Conservation (phyloP, 805 yeast genomes). For the Candida nanaspora region DNA sequence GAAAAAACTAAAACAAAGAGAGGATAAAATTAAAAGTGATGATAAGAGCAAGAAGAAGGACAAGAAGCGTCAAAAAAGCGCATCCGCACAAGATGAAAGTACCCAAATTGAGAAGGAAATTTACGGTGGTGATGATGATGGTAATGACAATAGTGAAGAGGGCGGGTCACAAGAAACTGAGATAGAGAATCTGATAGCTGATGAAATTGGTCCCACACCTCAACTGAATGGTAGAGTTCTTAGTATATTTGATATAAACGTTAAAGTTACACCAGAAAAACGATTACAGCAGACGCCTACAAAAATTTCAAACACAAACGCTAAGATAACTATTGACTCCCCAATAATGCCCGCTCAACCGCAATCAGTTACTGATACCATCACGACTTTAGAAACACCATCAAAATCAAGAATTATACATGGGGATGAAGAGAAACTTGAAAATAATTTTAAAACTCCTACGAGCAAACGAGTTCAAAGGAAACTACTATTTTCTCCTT, state of each 20-base stretch:
- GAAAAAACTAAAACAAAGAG: constrained; percentile 5
- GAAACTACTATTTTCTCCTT: constrained; percentile 9
- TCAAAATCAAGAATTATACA: background rate
- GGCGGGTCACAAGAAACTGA: constrained; percentile 5
- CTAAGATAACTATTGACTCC: background rate
- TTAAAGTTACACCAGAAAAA: constrained; percentile 12
- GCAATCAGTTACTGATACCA: background rate
- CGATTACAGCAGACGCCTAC: constrained; percentile 1
- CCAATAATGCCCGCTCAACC: no score
- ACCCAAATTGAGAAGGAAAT: no score
- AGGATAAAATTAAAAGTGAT: background rate
- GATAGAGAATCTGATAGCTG: constrained; percentile 7
- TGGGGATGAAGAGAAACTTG: background rate
- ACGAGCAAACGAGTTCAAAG: constrained; percentile 16
- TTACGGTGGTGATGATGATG: background rate
- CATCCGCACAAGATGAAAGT: background rate
- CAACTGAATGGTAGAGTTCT: constrained; percentile 73
- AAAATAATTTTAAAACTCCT: constrained; percentile 22
- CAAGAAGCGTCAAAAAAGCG: background rate
- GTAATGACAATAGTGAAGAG: background rate
- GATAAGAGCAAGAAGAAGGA: background rate
- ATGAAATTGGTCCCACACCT: constrained; percentile 79
- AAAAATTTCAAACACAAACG: background rate
- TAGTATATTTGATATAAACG: constrained; percentile 57
- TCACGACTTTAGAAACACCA: constrained; percentile 1